A percentile compares a stretch with the other conserved stretches of the same genome.
These are phyloP conservation scores for Paramecium bursaria DNA, from an alignment of 73 alveolate genomes.

Conservation along the genomic window DNA sequence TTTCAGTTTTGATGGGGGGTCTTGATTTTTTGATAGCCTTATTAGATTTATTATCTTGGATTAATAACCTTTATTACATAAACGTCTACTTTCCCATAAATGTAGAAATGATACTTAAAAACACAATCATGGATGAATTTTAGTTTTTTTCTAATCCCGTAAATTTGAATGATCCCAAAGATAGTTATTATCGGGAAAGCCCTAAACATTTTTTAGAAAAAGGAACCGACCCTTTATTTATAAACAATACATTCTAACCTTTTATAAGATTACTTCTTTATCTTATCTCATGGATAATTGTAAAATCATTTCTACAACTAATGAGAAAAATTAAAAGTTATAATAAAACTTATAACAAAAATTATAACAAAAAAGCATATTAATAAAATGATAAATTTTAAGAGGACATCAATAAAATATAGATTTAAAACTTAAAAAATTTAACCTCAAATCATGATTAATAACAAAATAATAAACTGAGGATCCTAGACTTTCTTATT, in stretches of 20 bases:
- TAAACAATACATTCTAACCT: slow-evolving; percentile 1
- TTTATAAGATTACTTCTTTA: not conserved
- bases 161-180: not conserved
- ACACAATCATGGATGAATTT: slow-evolving; percentile 10
- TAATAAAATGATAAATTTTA: no score
- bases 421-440: no score
- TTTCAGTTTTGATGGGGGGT: slow-evolving; percentile 23
- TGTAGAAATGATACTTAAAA: slow-evolving; percentile 35
- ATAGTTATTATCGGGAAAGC: slow-evolving; percentile 32
- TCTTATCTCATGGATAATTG: not conserved
- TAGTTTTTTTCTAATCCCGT: slow-evolving; percentile 3
- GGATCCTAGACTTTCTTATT: no score
- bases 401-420: no score
- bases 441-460: no score
- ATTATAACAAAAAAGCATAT: no score
- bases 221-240: slow-evolving; percentile 34
- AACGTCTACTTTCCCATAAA: slow-evolving; percentile 40
- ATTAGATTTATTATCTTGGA: slow-evolving; percentile 24
- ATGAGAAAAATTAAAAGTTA: no score
- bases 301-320: not conserved
- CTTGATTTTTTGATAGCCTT: slow-evolving; percentile 20
- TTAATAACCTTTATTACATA: slow-evolving; percentile 28
- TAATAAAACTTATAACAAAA: no score
- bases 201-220: slow-evolving; percentile 22
- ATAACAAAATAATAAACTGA: no score